Percentiles rank a stretch among this genome's conserved stretches.
phyloP scores from a whole-genome alignment of 1,284 basidiomycete genomes.

The Ceraceosorus bombacis region DNA sequence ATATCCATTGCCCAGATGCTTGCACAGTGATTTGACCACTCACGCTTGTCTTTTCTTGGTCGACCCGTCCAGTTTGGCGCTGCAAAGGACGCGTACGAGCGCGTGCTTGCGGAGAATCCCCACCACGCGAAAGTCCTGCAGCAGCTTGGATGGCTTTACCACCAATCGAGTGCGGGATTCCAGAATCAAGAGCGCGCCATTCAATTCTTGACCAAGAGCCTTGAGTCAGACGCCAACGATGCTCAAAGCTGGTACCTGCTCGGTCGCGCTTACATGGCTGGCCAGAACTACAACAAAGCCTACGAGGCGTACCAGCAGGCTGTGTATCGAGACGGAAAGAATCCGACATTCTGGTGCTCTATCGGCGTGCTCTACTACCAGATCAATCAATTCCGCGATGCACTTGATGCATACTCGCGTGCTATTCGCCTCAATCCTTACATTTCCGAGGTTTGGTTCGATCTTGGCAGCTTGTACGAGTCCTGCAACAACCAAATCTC shows the following conservation, averaged over 20 bases:
- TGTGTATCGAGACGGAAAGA: slow-evolving; percentile 94
- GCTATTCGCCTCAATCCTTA: slow-evolving; percentile 98
- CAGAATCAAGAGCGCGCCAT: slow-evolving; percentile 92
- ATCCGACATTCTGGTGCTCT: slow-evolving; percentile 99
- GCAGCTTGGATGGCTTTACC: slow-evolving; percentile 94
- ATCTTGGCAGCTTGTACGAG: slow-evolving; percentile 92
- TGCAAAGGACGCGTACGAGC: slow-evolving; percentile 92
- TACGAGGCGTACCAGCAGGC: slow-evolving; percentile 99
- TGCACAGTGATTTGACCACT: slow-evolving; percentile 55
- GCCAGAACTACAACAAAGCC: slow-evolving; percentile 98
- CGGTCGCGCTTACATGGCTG: slow-evolving; percentile 95
- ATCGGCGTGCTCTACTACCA: slow-evolving; percentile 99
- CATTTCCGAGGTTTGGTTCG: slow-evolving; percentile 99
- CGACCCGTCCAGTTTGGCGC: slow-evolving; percentile 62
- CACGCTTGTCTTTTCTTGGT: slow-evolving; percentile 8
- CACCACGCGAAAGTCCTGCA: slow-evolving; percentile 94
- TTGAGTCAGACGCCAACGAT: slow-evolving; percentile 71
- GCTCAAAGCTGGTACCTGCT: slow-evolving; percentile 98
- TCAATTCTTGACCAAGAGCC: slow-evolving; percentile 80
- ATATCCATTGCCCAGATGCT: slow-evolving; percentile 51
- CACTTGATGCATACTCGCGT: slow-evolving; percentile 93
- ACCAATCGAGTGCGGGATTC: slow-evolving; percentile 86
- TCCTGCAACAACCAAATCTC: slow-evolving; percentile 98
- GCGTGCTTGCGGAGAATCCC: slow-evolving; percentile 87
- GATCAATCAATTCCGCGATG: slow-evolving; percentile 97